These are phyloP conservation scores for Kwoniella sp. DNA, from an alignment of 768 basidiomycete species.

Conservation along the genomic window DNA sequence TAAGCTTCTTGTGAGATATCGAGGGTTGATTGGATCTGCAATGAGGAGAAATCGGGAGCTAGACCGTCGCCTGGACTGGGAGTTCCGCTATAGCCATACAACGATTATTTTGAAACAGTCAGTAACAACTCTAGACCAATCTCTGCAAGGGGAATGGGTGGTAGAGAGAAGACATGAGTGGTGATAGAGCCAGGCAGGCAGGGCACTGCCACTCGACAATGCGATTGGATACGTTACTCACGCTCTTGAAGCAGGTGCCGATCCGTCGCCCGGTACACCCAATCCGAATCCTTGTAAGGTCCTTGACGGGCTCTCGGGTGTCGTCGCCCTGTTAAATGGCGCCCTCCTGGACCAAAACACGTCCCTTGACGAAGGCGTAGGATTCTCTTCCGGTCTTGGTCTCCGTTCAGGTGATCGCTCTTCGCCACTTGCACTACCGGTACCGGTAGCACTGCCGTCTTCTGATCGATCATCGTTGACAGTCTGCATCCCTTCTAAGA, in stretches of 20 bases:
- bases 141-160: too few species aligned
- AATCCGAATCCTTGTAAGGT: conserved; percentile 10
- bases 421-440: conserved; percentile 4
- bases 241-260: conserved; percentile 17
- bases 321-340: conserved; percentile 8
- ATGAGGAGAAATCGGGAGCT: conserved; percentile 34
- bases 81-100: conserved; percentile 21
- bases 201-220: too few species aligned
- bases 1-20: conserved; percentile 76
- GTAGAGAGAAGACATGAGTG: background rate
- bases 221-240: background rate
- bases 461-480: conserved; percentile 66
- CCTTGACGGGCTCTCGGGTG: conserved; percentile 26
- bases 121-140: too few species aligned
- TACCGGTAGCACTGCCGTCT: conserved; percentile 19
- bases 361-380: conserved; percentile 16
- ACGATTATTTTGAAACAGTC: too few species aligned
- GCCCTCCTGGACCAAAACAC: conserved; percentile 22
- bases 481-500: conserved; percentile 81
- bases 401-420: conserved; percentile 3
- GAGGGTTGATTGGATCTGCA: conserved; percentile 60
- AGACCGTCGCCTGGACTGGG: conserved; percentile 13
- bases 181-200: too few species aligned
- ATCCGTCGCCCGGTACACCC: conserved; percentile 16
- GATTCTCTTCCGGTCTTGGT: background rate